phyloP scores from a whole-genome alignment of 768 basidiomycete genomes.

The Lactarius hatsudake region DNA sequence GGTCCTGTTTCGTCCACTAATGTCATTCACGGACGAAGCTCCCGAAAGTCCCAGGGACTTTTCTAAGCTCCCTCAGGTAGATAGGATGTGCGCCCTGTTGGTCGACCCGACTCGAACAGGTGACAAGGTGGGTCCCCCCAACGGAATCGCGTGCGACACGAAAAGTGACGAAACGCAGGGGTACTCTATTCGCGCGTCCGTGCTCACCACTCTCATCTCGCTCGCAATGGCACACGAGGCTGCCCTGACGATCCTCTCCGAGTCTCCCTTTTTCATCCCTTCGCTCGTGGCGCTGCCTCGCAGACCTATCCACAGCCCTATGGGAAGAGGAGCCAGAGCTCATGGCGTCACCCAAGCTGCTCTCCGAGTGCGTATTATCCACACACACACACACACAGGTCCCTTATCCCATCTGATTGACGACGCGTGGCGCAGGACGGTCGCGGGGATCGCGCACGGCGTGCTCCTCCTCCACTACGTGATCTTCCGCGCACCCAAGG shows the following conservation, averaged over 20 bases:
- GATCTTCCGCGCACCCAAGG: slow-evolving; percentile 44
- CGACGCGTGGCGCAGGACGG: slow-evolving; percentile 39
- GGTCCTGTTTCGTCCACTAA: slow-evolving; percentile 24
- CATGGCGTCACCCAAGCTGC: slow-evolving; percentile 36
- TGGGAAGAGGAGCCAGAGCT: slow-evolving; percentile 64
- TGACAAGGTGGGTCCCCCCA: slow-evolving; percentile 26
- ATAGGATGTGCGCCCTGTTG: slow-evolving; percentile 33
- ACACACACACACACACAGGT: background rate
- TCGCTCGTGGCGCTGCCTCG: slow-evolving; percentile 57
- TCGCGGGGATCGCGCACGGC: slow-evolving; percentile 51
- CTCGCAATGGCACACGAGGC: slow-evolving; percentile 42
- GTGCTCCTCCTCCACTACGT: slow-evolving; percentile 63
- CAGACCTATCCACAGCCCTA: slow-evolving; percentile 50
- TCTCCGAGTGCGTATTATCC: slow-evolving; percentile 38
- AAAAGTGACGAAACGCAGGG: slow-evolving; percentile 31
- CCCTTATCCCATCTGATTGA: slow-evolving; percentile 13
- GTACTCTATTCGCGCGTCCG: slow-evolving; percentile 36
- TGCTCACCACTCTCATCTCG: slow-evolving; percentile 42
- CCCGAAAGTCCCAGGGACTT: slow-evolving; percentile 26
- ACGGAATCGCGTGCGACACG: background rate
- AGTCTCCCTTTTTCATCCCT: slow-evolving; percentile 59
- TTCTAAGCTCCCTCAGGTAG: slow-evolving; percentile 33
- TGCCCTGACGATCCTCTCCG: slow-evolving; percentile 38
- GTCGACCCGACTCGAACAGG: slow-evolving; percentile 29
- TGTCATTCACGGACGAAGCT: slow-evolving; percentile 22